Evolutionary conservation across 495 filamentous ascomycete species (phyloP), one percentile per base, ranked within the genome.

Genomic region (Penicillium manginii): DNA sequence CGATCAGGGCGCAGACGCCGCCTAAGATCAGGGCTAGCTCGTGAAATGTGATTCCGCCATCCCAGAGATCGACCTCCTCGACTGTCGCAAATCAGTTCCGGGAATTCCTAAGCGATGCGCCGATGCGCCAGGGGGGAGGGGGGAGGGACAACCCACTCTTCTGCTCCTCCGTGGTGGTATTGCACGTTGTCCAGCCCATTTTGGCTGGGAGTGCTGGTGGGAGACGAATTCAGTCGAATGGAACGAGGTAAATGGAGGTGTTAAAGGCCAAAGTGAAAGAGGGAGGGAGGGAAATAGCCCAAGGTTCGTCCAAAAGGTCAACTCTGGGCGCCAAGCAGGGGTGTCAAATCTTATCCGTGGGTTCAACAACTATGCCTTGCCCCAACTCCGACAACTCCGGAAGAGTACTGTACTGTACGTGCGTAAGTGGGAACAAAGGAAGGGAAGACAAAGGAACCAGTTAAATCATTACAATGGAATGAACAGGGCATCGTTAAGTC

Each of bases 151-250:
- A 55, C 73, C 45, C 72, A 84, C 80, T 80, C 18, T 63, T 73
- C 56, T 73, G 64, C 56, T 76, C 55, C 57, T 83, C 81, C 52
- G 69, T 35, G 17, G 81, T 81, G 2, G 73, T 65, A 69, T 84
- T 81, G 53, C 81, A 84, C 58, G 70, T 64, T 42, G 78, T 75
- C 81, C 80, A 82, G 54, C 69, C 74, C 79, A 81, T 81, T 54
- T 54, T 76, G 52, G 68, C 66, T 66, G 60, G 48, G 17, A n/a
- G 51, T 35, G 50, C 48, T 37, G 35, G 35, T 14, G 35, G 12
- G 15, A n/a, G 35, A 37, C 35, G 15, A n/a, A 10, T 37, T 12
- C 35, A 11, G 31, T 33, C 35, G 35, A 37, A 11, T 3, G 14
- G 35, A 14, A n/a, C 11, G 35, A 37, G 15, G 35, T 37, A 60